Conservation (phyloP, 1,284 basidiomycete species). For the Tilletia indica region DNA sequence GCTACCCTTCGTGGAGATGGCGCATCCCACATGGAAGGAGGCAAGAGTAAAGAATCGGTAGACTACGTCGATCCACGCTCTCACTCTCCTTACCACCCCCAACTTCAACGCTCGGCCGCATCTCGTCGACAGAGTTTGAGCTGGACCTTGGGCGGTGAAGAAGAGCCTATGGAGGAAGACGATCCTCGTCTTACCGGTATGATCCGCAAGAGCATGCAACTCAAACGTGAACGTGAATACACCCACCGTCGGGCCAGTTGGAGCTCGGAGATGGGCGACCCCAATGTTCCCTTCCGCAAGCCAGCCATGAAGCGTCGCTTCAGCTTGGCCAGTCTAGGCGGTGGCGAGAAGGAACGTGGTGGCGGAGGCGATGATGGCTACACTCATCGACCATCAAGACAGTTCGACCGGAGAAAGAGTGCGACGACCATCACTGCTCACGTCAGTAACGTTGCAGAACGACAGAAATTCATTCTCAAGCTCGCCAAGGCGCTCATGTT, state of each 20-base stretch:
- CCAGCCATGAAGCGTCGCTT: conserved; percentile 18
- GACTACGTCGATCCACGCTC: not conserved
- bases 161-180: conserved; percentile 27
- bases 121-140: conserved; percentile 13
- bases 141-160: conserved; percentile 24
- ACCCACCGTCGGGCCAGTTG: conserved; percentile 26
- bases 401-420: conserved; percentile 24
- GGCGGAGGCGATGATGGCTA: conserved; percentile 20
- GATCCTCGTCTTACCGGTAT: conserved; percentile 26
- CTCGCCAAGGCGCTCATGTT: conserved; percentile 75
- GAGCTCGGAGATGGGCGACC: conserved; percentile 26
- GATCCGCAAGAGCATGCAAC: conserved; percentile 28
- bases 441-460: conserved; percentile 21
- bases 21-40: conserved; percentile 3
- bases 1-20: conserved; percentile 18
- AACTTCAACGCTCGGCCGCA: not conserved
- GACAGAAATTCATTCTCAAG: conserved; percentile 72
- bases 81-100: not conserved
- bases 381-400: conserved; percentile 10
- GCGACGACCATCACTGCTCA: conserved; percentile 46
- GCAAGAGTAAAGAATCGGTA: conserved; percentile 6
- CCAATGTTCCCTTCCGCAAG: conserved; percentile 19
- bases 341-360: conserved; percentile 3
- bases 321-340: conserved; percentile 14
- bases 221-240: conserved; percentile 20